Evolutionary conservation across 1,284 basidiomycete species (phyloP), one percentile per base, ranked within the genome.

Genomic region (Cutaneotrichosporon cutaneum): DNA sequence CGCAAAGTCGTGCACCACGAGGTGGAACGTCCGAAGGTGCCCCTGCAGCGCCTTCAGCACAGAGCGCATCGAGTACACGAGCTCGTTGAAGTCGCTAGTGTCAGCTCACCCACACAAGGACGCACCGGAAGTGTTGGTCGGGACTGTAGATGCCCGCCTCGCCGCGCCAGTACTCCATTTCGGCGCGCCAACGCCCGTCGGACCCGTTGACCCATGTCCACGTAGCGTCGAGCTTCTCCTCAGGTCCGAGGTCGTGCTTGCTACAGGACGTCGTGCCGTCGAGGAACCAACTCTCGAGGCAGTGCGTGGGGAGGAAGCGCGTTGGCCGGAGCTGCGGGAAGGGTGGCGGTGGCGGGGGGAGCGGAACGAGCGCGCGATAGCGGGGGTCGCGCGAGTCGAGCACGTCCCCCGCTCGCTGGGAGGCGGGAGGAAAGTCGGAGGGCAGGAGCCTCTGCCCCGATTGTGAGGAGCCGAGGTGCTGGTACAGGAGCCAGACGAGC

Each of bases 181-280:
- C 68, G 14, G 67, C 56, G n/a, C 60, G 35, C 77, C 77, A 79
- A 3, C 73, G 59, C 11, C 58, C 57, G 63, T 79, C 77, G 0
- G 69, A 69, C 0, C 77, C 77, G 54, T 79, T 79, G 21, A 78
- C 77, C 77, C 77, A 78, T 0, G 75, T 60, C 73, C 73, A 79
- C 0, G 70, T 76, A 2, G 70, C 74, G 54, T 79, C 77, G 21
- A 78, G 63, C 27, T 59, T 68, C 35, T 76, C 75, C 60, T 78
- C 77, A 21, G 67, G 62, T 1, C 75, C 76, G 18, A 78, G 56
- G 24, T 77, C 73, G 4, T 45, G 56, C 30, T 57, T 48, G 4
- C 66, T 67, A 52, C 77, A 79, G 8, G 63, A 26, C 13, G 70
- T 72, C 58, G 75, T 72, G 27, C 77, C 77, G 22, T 73, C 63